phyloP scores from a whole-genome alignment of 768 basidiomycete genomes.

The Sarcodon aspratus region DNA sequence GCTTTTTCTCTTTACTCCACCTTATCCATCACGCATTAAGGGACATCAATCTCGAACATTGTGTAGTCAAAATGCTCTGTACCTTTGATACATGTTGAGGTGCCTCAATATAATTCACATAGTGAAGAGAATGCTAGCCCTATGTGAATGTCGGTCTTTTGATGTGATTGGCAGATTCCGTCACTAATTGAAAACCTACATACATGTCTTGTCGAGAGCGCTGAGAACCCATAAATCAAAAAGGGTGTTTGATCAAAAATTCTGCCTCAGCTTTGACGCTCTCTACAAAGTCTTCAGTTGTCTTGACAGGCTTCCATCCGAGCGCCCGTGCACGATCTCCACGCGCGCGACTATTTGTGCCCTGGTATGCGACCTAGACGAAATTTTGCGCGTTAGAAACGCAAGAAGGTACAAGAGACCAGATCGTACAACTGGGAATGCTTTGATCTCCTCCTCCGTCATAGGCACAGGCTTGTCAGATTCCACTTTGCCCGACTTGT shows the following conservation, averaged over 20 bases:
- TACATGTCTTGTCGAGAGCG: too few relatives aligned
- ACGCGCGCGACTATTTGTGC: conserved; percentile 15
- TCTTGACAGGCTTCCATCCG: background rate
- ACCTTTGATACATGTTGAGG: too few relatives aligned
- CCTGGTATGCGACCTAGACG: background rate
- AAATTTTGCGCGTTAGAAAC: too few relatives aligned
- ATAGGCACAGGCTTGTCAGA: conserved; percentile 33
- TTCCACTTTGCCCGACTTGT: conserved; percentile 16
- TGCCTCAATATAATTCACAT: too few relatives aligned
- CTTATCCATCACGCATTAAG: background rate
- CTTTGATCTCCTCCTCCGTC: conserved; percentile 22
- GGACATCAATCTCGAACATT: too few relatives aligned
- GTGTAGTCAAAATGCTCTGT: too few relatives aligned
- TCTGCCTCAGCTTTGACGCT: background rate
- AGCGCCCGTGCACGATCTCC: conserved; percentile 2
- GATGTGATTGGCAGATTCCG: too few relatives aligned
- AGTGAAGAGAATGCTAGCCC: too few relatives aligned
- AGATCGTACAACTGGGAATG: conserved; percentile 18
- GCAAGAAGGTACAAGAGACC: background rate
- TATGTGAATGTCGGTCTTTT: too few relatives aligned
- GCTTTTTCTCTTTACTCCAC: background rate
- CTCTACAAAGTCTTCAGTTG: background rate
- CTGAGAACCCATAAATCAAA: too few relatives aligned
- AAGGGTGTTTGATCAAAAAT: background rate
- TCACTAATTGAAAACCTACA: too few relatives aligned